A percentile compares a stretch with the other conserved stretches of the same genome.
Evolutionary conservation across 768 basidiomycete genomes (phyloP).

Genomic region (Podaxis carcinomalis): DNA sequence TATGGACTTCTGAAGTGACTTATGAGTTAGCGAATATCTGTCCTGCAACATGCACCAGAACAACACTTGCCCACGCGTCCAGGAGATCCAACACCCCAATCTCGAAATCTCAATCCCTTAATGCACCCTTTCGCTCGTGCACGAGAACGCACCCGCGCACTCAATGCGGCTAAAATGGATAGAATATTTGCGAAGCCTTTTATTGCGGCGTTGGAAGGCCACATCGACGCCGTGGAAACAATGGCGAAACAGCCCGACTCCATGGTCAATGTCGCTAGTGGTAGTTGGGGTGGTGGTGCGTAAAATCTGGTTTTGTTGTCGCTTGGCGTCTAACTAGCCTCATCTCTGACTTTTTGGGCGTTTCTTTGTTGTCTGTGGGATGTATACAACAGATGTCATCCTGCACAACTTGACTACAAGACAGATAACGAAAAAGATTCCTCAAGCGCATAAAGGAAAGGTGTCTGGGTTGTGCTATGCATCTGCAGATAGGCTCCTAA

Average conservation of each 20-base stretch:
- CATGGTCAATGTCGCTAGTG: slow-evolving; percentile 79
- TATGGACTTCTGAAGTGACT: background rate
- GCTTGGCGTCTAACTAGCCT: background rate
- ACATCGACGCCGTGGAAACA: slow-evolving; percentile 91
- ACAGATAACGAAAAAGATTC: slow-evolving; percentile 49
- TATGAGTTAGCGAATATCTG: slow-evolving; percentile 68
- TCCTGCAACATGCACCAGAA: slow-evolving; percentile 79
- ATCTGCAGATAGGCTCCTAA: slow-evolving; percentile 50
- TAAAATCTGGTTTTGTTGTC: slow-evolving; percentile 14
- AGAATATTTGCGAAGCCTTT: slow-evolving; percentile 98
- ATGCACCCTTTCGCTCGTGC: slow-evolving; percentile 94
- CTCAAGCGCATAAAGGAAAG: slow-evolving; percentile 80
- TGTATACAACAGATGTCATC: slow-evolving; percentile 62
- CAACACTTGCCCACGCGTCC: slow-evolving; percentile 68
- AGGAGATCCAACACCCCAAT: slow-evolving; percentile 83
- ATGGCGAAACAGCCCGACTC: slow-evolving; percentile 70
- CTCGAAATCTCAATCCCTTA: slow-evolving; percentile 90
- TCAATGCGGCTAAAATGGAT: slow-evolving; percentile 96
- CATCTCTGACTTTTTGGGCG: background rate
- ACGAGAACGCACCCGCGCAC: slow-evolving; percentile 87
- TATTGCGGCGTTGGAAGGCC: slow-evolving; percentile 84
- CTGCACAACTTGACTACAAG: slow-evolving; percentile 74
- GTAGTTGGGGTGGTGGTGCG: slow-evolving; percentile 94
- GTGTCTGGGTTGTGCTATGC: slow-evolving; percentile 79
- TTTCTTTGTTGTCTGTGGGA: background rate